phyloP scores from a whole-genome alignment of 2,329 filamentous ascomycete genomes.

The Aspergillus calidoustus region DNA sequence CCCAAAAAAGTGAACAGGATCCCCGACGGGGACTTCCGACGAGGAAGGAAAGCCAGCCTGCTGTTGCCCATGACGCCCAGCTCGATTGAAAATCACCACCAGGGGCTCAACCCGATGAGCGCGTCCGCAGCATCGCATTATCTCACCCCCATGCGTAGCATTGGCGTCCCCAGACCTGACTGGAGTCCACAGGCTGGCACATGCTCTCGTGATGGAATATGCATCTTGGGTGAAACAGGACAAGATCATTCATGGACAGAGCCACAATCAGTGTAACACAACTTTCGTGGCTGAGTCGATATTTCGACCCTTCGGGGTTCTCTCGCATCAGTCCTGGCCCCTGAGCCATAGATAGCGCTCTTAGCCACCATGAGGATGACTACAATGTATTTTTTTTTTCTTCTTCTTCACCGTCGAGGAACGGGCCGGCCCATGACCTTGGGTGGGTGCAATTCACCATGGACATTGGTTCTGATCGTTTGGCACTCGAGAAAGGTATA shows the following conservation, averaged over 20 bases:
- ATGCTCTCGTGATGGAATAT: background rate
- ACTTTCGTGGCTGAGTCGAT: background rate
- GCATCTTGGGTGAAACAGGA: background rate
- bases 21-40: background rate
- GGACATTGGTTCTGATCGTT: background rate
- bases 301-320: background rate
- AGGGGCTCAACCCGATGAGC: background rate
- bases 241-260: background rate
- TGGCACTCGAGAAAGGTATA: background rate
- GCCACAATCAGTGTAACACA: background rate
- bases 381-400: background rate
- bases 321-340: background rate
- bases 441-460: conserved; percentile 3
- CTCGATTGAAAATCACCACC: background rate
- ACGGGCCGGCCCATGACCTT: conserved; percentile 16
- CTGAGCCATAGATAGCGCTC: background rate
- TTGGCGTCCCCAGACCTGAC: background rate
- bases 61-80: background rate
- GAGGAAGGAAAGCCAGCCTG: background rate
- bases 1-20: conserved; percentile 1
- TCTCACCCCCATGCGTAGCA: background rate
- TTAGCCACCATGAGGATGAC: background rate
- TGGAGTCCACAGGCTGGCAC: background rate
- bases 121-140: background rate
- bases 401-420: conserved; percentile 15